Percentiles rank a stretch among this genome's conserved stretches.
Conservation (phyloP, 768 basidiomycete species). For the Russula sp. region DNA sequence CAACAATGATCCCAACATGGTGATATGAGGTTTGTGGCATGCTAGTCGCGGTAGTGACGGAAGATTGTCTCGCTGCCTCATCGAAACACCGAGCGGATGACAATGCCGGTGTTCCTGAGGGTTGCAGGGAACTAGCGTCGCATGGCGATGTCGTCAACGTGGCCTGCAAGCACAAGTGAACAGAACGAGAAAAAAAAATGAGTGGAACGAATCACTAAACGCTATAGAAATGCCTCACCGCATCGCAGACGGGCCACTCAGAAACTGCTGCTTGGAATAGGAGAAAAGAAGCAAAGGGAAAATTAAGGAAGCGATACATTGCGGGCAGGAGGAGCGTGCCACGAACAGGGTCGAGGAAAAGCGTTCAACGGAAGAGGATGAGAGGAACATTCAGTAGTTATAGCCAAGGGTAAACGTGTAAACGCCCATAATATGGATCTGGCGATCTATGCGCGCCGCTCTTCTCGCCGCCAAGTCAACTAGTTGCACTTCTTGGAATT, state of each 20-base stretch:
- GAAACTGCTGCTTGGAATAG: slow-evolving; percentile 14
- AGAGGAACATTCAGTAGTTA: slow-evolving; percentile 11
- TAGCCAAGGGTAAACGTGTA: slow-evolving; percentile 13
- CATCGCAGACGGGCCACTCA: not conserved
- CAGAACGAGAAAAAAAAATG: not conserved
- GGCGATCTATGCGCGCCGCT: slow-evolving; percentile 12
- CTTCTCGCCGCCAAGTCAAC: slow-evolving; percentile 21
- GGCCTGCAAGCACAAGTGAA: slow-evolving; percentile 2
- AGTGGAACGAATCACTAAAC: not conserved
- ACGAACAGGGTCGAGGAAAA: slow-evolving; percentile 4
- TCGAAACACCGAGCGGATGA: not conserved
- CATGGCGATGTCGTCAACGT: not conserved
- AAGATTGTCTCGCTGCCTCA: not conserved
- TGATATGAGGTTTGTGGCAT: not conserved
- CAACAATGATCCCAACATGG: slow-evolving; percentile 7
- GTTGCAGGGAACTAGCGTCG: not conserved
- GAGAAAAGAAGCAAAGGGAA: not conserved
- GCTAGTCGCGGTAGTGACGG: not conserved
- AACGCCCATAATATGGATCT: slow-evolving; percentile 12
- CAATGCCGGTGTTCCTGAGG: not conserved
- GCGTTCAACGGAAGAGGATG: not conserved
- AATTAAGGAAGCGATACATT: slow-evolving; percentile 9
- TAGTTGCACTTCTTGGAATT: slow-evolving; percentile 15
- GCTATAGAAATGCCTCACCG: not conserved
- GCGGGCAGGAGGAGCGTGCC: not conserved